Base-by-base conservation (phyloP, 345 rosid species). In the Hypericum perforatum region DNA sequence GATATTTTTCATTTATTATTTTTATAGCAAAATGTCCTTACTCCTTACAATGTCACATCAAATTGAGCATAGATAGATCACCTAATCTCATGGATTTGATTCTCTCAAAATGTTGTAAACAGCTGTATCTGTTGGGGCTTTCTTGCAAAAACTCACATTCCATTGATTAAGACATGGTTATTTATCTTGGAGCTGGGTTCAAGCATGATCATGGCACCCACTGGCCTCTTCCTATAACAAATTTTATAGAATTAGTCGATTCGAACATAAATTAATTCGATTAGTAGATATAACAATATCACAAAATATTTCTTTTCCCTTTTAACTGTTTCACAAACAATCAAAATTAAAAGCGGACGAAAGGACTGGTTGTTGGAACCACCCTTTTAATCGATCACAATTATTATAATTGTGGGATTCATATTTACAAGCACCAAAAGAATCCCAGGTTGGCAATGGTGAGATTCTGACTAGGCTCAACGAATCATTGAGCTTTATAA, bases 391-490 rank as follows among this genome's bases (percentile, higher is more conserved):
- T 53, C 40, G 11, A 62, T 37, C 7, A 22, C 15, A 9, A 22
- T 22, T 22, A 22, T 22, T 22, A 45, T 57, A 41, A 48, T 52
- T 48, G 43, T 37, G 32, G 32, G 32, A 22, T 22, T 36, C 37
- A 39, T 15, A 42, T 3, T 49, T 50, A 61, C 39, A 8, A 65
- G 60, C 63, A 67, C 63, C 45, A 62, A 76, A 68, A 71, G 83
- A 68, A 77, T 75, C 81, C 72, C 75, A 79, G 75, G 83, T 74
- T 75, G 82, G 81, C 75, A 61, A 67, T 43, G 75, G 70, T 63
- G 78, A 74, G 74, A 73, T 69, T 74, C 76, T 76, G 79, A 74
- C 79, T 56, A 70, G 79, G 57, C 73, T 73, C 81, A 65, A 56
- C 70, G 73, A 71, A 79, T 66, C 65, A 66, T 22, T 22, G 32